These are phyloP conservation scores for Vachellia collinsii DNA, from an alignment of 306 rosid species.

Conservation along the genomic window DNA sequence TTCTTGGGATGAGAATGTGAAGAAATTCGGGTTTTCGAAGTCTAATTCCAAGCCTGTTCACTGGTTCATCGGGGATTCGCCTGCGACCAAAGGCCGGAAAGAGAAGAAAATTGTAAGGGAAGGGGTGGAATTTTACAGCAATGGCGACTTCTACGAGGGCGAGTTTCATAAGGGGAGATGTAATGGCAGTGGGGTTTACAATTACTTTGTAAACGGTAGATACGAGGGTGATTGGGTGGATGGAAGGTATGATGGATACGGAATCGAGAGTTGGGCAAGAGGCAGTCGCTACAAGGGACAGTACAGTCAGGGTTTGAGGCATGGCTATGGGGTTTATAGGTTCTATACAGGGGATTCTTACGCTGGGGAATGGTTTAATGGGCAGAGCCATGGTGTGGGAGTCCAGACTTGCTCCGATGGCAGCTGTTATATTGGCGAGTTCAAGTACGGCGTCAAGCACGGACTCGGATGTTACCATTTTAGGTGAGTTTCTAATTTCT, in stretches of 20 bases:
- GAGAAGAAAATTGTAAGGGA: conserved; percentile 59
- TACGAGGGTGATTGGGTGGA: conserved; percentile 98
- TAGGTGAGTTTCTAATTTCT: conserved; percentile 52
- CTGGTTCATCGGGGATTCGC: conserved; percentile 87
- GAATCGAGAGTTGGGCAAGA: conserved; percentile 93
- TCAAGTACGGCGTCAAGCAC: conserved; percentile 88
- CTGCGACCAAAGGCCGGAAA: conserved; percentile 17
- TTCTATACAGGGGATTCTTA: conserved; percentile 91
- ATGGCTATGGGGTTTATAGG: conserved; percentile 85
- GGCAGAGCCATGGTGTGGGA: conserved; percentile 96
- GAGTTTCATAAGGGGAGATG: conserved; percentile 83
- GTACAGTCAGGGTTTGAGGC: conserved; percentile 80
- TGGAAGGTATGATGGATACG: conserved; percentile 88
- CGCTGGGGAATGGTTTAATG: conserved; percentile 91
- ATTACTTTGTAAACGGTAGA: conserved; percentile 83
- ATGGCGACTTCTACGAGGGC: conserved; percentile 96
- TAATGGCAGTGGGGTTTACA: conserved; percentile 95
- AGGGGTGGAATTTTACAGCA: conserved; percentile 95
- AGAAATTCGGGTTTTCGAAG: conserved; percentile 53
- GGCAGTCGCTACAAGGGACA: conserved; percentile 89
- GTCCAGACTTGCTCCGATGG: conserved; percentile 92
- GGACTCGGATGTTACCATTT: conserved; percentile 96
- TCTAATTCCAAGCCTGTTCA: conserved; percentile 64
- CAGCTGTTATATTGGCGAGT: conserved; percentile 83
- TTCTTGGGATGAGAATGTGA: conserved; percentile 61